These are phyloP conservation scores for Cladobotryum mycophilum DNA, from an alignment of 2,329 filamentous ascomycete genomes.

Conservation along the genomic window DNA sequence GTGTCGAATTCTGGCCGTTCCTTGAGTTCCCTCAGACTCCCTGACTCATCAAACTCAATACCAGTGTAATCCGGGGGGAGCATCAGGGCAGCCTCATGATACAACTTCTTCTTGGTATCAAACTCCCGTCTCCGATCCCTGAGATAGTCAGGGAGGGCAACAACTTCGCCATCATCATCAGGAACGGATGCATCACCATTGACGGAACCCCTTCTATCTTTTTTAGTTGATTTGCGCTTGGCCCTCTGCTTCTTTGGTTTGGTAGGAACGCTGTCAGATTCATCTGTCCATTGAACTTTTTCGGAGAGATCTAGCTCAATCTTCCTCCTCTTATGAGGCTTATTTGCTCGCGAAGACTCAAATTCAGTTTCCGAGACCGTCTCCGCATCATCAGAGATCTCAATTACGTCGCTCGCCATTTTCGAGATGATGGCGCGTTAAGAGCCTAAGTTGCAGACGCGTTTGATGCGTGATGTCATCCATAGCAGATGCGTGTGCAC, in stretches of 20 bases:
- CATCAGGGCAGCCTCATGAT: slow-evolving; percentile 64
- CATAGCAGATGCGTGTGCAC: neutral
- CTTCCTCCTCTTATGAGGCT: slow-evolving; percentile 32
- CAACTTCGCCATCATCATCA: slow-evolving; percentile 41
- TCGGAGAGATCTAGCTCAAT: slow-evolving; percentile 30
- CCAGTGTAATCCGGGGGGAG: slow-evolving; percentile 72
- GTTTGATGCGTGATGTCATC: neutral
- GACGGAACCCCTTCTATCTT: slow-evolving; percentile 19
- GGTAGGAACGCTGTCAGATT: slow-evolving; percentile 56
- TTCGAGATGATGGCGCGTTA: neutral
- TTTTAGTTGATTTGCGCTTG: slow-evolving; percentile 24
- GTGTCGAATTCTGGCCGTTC: slow-evolving; percentile 65
- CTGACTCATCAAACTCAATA: slow-evolving; percentile 58
- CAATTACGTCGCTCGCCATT: slow-evolving; percentile 17
- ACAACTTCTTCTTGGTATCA: slow-evolving; percentile 50
- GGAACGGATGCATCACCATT: slow-evolving; percentile 29
- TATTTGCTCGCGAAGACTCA: slow-evolving; percentile 1
- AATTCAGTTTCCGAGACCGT: slow-evolving; percentile 17
- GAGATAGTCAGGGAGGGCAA: slow-evolving; percentile 68
- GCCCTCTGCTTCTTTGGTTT: slow-evolving; percentile 36
- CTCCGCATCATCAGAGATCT: slow-evolving; percentile 21
- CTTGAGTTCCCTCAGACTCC: slow-evolving; percentile 34
- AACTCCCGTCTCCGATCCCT: slow-evolving; percentile 62
- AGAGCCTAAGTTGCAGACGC: neutral
- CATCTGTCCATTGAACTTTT: slow-evolving; percentile 50